Base-by-base conservation (phyloP, 2,329 filamentous ascomycete species). In the Cercospora sp. region DNA sequence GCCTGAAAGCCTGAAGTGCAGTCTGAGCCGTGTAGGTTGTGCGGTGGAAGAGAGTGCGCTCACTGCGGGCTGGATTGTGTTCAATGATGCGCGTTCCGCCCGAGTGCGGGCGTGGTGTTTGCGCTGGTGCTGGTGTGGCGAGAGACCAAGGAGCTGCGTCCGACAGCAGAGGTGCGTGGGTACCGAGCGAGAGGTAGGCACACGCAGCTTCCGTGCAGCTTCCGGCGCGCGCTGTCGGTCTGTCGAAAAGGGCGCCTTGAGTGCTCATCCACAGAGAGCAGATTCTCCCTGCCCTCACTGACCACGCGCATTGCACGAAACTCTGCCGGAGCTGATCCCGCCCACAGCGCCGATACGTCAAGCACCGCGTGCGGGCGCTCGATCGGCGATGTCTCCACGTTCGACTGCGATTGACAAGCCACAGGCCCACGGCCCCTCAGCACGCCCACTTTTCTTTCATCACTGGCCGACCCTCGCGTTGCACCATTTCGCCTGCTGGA, bases 1-100 rank as follows among this genome's bases (percentile, higher is more conserved):
- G 48, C 62, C 62, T 64, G 55, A 64, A 64, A 64, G 62, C 62
- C 62, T 39, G 31, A 16, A 20, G 13, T 57, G 48, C 48, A 58
- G 62, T 39, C 31, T 4, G 20, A 36, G 62, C 48, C 60, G 57
- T 60, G 33, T n/a, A 10, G 26, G 18, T 12, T 42, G 36, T 42
- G 53, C 12, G 18, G 53, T n/a, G 23, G 53, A 23, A 57, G 28
- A 30, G 23, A 13, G 51, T 7, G 51, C 48, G 57, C 13, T 8
- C 57, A 60, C 20, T 39, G 58, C 13, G 33, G 12, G 16, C 9
- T 6, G 33, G 20, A 28, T 28, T 28, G 53, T n/a, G 53, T 31
- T 28, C 20, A 58, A 58, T 58, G 23, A 16, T 58, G 53, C 26
- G 16, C 36, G 36, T 42, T 10, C 33, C 5, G 33, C 5, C 2